Evolutionary conservation across 2,329 filamentous ascomycete species (phyloP).

Genomic region (Colletotrichum camelliae): DNA sequence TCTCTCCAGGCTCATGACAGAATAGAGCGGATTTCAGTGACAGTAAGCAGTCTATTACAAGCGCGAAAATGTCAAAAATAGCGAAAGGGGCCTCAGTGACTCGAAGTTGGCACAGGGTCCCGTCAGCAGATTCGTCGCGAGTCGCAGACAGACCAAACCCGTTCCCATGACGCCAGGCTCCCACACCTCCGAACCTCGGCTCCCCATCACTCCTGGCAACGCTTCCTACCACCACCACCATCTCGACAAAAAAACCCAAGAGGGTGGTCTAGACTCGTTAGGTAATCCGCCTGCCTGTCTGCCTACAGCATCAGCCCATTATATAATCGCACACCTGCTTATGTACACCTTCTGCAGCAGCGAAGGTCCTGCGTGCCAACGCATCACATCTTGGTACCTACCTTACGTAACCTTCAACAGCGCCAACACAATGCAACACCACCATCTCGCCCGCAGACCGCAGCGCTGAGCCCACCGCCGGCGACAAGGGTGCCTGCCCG

Average conservation of each 20-base stretch:
- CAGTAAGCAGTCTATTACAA: background rate
- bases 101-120: background rate
- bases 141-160: background rate
- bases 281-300: background rate
- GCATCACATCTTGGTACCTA: background rate
- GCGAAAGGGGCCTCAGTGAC: background rate
- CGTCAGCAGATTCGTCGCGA: background rate
- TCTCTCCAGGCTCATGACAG: background rate
- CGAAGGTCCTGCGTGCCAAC: background rate
- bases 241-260: background rate
- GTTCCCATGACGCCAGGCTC: constrained; percentile 2
- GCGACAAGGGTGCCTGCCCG: background rate
- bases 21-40: background rate
- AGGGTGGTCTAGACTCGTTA: background rate
- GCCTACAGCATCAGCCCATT: background rate
- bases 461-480: background rate
- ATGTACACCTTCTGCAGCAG: background rate
- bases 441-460: background rate
- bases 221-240: background rate
- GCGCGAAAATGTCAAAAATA: background rate
- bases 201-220: background rate
- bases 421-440: background rate
- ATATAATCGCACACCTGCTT: background rate
- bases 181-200: background rate
- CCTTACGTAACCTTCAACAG: background rate